Evolutionary conservation across 768 basidiomycete species (phyloP).

Genomic region (Leccinum incarnatum): DNA sequence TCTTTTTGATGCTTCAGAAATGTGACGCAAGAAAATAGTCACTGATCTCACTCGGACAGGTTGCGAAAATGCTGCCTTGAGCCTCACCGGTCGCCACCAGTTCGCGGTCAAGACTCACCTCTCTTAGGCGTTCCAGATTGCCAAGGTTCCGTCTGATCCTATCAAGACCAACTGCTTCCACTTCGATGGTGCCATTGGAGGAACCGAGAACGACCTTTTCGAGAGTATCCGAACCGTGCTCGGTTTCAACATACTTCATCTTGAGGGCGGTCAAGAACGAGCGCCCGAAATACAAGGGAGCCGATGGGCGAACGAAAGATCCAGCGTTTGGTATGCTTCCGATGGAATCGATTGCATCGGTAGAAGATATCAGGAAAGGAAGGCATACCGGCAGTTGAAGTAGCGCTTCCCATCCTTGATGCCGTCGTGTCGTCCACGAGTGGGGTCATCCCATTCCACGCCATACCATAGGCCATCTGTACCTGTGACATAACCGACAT

Average conservation of each 20-base stretch:
- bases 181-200: constrained; percentile 77
- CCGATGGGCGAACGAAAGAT: constrained; percentile 77
- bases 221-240: constrained; percentile 47
- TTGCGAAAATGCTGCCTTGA: constrained; percentile 48
- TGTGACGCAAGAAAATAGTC: constrained; percentile 5
- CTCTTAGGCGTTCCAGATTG: constrained; percentile 62
- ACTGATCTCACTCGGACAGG: constrained; percentile 62
- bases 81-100: constrained; percentile 52
- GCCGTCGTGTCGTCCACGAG: constrained; percentile 87
- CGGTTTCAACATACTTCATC: constrained; percentile 72
- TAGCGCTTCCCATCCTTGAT: constrained; percentile 72
- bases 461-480: constrained; percentile 83
- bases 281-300: constrained; percentile 52
- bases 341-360: constrained; percentile 6
- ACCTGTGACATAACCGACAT: constrained; percentile 59
- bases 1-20: constrained; percentile 41
- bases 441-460: constrained; percentile 92
- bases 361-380: constrained; percentile 10
- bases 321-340: constrained; percentile 60
- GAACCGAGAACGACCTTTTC: constrained; percentile 77
- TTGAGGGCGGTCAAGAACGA: constrained; percentile 75
- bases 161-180: constrained; percentile 82
- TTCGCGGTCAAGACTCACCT: constrained; percentile 77
- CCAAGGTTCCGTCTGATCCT: constrained; percentile 73
- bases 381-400: constrained; percentile 69